These are phyloP conservation scores for Xylariaceae sp. DNA, from an alignment of 2,329 filamentous ascomycete genomes.

Conservation along the genomic window DNA sequence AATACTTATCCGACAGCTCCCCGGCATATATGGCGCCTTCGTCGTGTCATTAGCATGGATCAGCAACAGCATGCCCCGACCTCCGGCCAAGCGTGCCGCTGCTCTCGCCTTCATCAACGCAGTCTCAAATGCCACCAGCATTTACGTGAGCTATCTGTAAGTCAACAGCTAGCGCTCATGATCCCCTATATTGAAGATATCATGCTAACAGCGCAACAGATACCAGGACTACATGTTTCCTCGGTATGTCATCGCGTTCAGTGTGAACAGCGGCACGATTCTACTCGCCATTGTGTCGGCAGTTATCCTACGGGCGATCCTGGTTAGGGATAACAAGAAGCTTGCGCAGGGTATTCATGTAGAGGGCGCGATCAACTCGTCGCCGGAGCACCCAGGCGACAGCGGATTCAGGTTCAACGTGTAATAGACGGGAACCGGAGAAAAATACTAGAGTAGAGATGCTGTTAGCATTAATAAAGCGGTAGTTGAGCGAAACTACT, in stretches of 20 bases:
- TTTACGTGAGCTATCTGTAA: slow-evolving; percentile 49
- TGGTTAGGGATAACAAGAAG: slow-evolving; percentile 63
- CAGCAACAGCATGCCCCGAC: slow-evolving; percentile 66
- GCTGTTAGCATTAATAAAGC: too few relatives aligned
- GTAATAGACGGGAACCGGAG: slow-evolving; percentile 28
- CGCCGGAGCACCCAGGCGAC: slow-evolving; percentile 50
- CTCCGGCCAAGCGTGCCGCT: slow-evolving; percentile 65
- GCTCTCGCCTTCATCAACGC: slow-evolving; percentile 73
- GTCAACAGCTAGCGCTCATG: background rate
- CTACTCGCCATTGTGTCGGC: slow-evolving; percentile 60
- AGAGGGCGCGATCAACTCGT: slow-evolving; percentile 50
- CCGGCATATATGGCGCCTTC: slow-evolving; percentile 60
- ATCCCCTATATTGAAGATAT: background rate
- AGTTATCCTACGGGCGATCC: slow-evolving; percentile 55
- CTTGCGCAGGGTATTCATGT: slow-evolving; percentile 58
- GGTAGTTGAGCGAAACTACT: too few relatives aligned
- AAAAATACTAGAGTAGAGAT: background rate
- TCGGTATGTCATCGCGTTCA: slow-evolving; percentile 53
- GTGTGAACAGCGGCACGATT: slow-evolving; percentile 61
- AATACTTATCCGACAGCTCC: slow-evolving; percentile 34
- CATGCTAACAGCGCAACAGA: slow-evolving; percentile 48
- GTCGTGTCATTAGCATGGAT: slow-evolving; percentile 71
- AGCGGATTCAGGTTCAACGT: slow-evolving; percentile 64
- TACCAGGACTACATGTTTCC: slow-evolving; percentile 49
- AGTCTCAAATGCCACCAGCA: slow-evolving; percentile 61